These are phyloP conservation scores for Psidium guajava DNA, from an alignment of 345 rosid genomes.

Conservation along the genomic window DNA sequence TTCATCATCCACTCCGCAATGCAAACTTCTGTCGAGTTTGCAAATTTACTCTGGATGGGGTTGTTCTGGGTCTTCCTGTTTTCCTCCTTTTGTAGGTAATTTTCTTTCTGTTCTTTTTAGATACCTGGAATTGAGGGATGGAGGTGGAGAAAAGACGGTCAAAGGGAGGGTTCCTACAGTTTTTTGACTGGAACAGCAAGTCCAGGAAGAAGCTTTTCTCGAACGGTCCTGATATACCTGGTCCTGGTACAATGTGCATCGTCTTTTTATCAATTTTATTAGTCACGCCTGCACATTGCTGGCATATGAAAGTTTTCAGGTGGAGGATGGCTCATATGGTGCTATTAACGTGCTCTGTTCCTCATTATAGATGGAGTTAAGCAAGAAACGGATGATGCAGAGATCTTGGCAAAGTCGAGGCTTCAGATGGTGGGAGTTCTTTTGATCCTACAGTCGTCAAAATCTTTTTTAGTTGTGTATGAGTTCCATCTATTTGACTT, in stretches of 20 bases:
- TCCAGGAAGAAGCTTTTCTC: constrained; percentile 70
- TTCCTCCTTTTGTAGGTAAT: not conserved
- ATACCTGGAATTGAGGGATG: constrained; percentile 30
- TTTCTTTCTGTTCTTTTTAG: not conserved
- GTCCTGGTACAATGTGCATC: constrained; percentile 27
- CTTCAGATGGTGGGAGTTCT: constrained; percentile 20
- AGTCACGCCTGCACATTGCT: not conserved
- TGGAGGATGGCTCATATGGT: not conserved
- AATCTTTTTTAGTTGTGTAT: not conserved
- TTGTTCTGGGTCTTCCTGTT: not conserved
- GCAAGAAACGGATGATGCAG: constrained; percentile 34
- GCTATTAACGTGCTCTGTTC: not conserved
- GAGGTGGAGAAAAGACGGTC: constrained; percentile 58
- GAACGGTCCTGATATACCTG: constrained; percentile 24
- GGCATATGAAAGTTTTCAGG: not conserved
- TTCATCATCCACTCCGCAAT: no score
- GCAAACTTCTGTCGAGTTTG: not conserved
- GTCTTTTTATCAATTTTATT: not conserved
- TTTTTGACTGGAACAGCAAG: constrained; percentile 87
- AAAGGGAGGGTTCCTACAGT: constrained; percentile 58
- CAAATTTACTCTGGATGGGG: not conserved
- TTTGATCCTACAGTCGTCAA: not conserved
- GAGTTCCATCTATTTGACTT: not conserved
- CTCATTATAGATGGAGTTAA: constrained; percentile 23
- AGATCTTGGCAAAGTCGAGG: constrained; percentile 9